Base-by-base conservation (phyloP, 1,284 basidiomycete genomes). In the Leccinum subfulvum region DNA sequence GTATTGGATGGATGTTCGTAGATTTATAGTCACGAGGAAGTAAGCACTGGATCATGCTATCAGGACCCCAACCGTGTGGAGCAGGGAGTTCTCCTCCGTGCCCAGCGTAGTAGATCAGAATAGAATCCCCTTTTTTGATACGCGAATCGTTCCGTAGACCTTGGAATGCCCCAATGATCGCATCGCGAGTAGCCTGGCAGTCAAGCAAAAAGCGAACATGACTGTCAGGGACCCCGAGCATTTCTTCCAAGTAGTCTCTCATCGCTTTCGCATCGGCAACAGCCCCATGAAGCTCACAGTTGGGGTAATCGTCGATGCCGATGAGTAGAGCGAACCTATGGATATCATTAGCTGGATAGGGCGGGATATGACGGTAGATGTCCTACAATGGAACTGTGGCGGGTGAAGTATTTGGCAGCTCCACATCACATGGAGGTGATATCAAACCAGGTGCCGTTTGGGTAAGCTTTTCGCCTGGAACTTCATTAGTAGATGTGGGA, bases 71-170 rank as follows among this genome's bases (percentile, higher is more conserved):
- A 10, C 76, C 80, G 82, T 84, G 85, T 13, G 86, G 86, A 30
- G 83, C 79, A 7, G 74, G 70, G 37, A 84, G 69, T 49, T 76
- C 77, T 64, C 82, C 82, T 13, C 86, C 88, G 65, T 88, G 86
- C 9, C 85, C 86, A 44, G 87, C 83, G 66, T 85, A 89, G 68
- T 84, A 89, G 57, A 88, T 76, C 60, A 89, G 63, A 23, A 89
- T 83, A 16, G 86, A 81, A 64, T 89, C 85, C 13, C 82, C 85
- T 13, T 70, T 67, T 51, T 81, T 76, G 30, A 89, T 85, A n/a
- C 74, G 75, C 7, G 77, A 68, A 66, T 89, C 86, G 66, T 81
- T 79, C 59, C 81, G 71, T 28, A 89, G 75, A 65, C 84, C 81
- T 6, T 72, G 70, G 67, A 88, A 83, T 2, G 68, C 76, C 59